Base-by-base conservation (phyloP, 257 asterid genomes). In the Ocimum tenuiflorum region DNA sequence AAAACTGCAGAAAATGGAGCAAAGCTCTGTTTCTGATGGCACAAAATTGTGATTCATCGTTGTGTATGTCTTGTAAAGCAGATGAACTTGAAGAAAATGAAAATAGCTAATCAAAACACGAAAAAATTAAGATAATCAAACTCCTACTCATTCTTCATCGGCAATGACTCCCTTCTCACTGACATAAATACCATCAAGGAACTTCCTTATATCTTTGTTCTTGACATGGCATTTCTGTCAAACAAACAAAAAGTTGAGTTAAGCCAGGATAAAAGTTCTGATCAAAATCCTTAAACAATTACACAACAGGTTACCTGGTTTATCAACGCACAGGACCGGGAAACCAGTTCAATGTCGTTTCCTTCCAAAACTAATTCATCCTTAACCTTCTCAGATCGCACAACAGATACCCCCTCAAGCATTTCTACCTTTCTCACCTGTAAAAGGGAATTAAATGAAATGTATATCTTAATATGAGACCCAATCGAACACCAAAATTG, bases 351-450 rank as follows among this genome's bases (percentile, higher is more conserved):
- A 66, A 89, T 80, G 68, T 89, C 95, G 10, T 85, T 89, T 0
- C 95, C 95, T 49, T 89, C 95, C 86, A 89, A 74, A 54, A 86
- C 74, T n/a, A 89, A 8, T 51, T 89, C 96, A 46, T 89, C 96
- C 82, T 89, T 89, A 0, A 89, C 96, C 79, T 89, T 89, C 80
- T 86, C 96, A 0, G 95, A 89, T 57, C 95, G 81, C 13, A 89
- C 65, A 51, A 89, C 76, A 0, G 80, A 65, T 0, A 89, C 96
- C 35, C 95, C 96, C 6, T 85, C 94, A 65, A 89, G 95, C 95
- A 89, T 85, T 38, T 89, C 94, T 0, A 89, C 96, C 63, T 89
- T 89, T 70, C 96, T 83, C 54, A 88, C 96, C 96, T 86, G 77
- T 24, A 27, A 27, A 27, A 4, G 31, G 4, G 31, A 27, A n/a